These are phyloP conservation scores for Astragalus membranaceus DNA, from an alignment of 306 rosid genomes.

Conservation along the genomic window DNA sequence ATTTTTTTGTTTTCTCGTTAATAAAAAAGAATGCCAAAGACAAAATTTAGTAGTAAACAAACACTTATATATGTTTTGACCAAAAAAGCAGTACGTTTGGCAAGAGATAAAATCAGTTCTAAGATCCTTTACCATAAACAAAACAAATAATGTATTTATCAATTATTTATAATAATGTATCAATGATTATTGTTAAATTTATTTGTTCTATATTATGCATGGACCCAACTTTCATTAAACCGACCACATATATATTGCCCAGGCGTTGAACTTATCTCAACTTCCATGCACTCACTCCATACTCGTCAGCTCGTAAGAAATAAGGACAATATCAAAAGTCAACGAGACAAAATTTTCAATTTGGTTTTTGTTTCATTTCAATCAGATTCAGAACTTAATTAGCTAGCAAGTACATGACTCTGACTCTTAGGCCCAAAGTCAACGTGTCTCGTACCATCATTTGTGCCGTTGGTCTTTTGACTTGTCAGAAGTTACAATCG, in stretches of 20 bases:
- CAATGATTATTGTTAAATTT: too few relatives aligned
- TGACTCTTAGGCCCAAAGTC: conserved; percentile 38
- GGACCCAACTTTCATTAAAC: not conserved
- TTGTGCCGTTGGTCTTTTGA: conserved; percentile 38
- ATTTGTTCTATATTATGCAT: not conserved
- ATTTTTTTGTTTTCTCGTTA: too few relatives aligned
- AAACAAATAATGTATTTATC: too few relatives aligned
- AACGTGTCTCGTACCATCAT: conserved; percentile 33
- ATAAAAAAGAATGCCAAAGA: too few relatives aligned
- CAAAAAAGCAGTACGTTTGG: not conserved
- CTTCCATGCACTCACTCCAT: not conserved
- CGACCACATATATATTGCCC: not conserved
- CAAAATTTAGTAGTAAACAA: too few relatives aligned
- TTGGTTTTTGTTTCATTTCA: conserved; percentile 12
- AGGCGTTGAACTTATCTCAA: not conserved
- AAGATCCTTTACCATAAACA: too few relatives aligned
- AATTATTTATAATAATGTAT: too few relatives aligned
- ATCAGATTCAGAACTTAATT: conserved; percentile 16
- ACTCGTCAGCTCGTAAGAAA: conserved; percentile 15
- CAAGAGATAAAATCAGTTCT: too few relatives aligned
- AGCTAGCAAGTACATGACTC: conserved; percentile 16
- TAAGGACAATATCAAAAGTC: conserved; percentile 14
- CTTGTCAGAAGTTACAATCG: conserved; percentile 45
- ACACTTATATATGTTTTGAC: too few relatives aligned
- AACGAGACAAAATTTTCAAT: conserved; percentile 34